Evolutionary conservation across 2,329 filamentous ascomycete species (phyloP).

Genomic region (Aspergillus sp.): DNA sequence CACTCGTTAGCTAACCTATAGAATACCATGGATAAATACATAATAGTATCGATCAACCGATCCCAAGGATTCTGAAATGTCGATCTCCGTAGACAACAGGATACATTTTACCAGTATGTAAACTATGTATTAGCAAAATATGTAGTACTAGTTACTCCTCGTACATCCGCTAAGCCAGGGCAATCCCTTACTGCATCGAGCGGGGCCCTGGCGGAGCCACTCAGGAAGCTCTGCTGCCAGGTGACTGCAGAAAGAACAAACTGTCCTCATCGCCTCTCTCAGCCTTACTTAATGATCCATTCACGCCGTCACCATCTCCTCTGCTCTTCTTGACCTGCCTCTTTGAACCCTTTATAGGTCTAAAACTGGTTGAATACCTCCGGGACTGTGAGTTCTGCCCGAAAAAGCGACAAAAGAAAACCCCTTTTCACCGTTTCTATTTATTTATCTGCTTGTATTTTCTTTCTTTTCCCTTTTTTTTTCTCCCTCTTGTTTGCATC

Average conservation of each 20-base stretch:
- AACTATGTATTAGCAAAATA: too few species aligned
- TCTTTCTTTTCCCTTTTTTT: background rate
- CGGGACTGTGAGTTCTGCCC: too few species aligned
- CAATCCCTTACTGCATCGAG: conserved; percentile 16
- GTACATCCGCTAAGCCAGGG: background rate
- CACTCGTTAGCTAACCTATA: too few species aligned
- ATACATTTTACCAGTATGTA: too few species aligned
- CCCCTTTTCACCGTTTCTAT: conserved; percentile 1
- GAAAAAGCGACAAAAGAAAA: too few species aligned
- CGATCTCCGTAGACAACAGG: too few species aligned
- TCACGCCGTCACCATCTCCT: conserved; percentile 5
- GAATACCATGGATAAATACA: too few species aligned
- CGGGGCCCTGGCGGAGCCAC: conserved; percentile 21
- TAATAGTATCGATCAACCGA: too few species aligned
- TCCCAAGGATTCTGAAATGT: too few species aligned
- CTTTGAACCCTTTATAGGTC: background rate
- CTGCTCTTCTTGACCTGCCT: conserved; percentile 1
- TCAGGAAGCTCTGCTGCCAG: conserved; percentile 17
- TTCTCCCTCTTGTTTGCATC: background rate
- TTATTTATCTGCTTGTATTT: conserved; percentile 2
- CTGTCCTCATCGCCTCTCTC: conserved; percentile 32
- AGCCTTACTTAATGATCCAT: conserved; percentile 11
- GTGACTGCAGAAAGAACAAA: conserved; percentile 36
- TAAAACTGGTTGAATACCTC: too few species aligned
- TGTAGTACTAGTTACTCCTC: too few species aligned